Base-by-base conservation (phyloP, 768 basidiomycete genomes). In the Tricholoma hemisulphureum region DNA sequence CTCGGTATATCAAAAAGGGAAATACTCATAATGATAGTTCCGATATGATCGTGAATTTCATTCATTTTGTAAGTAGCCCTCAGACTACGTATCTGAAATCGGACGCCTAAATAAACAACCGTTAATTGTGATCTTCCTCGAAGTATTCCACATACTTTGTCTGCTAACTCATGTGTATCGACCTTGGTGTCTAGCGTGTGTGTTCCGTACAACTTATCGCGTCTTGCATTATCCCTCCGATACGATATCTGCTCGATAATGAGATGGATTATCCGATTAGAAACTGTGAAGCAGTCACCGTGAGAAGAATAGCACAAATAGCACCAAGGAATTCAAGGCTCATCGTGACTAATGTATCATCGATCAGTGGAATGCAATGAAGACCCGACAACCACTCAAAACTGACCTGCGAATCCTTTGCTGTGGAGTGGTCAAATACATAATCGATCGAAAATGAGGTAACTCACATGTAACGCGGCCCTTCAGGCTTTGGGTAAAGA, bases 101-200 rank as follows among this genome's bases (percentile, higher is more conserved):
- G 3, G 82, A 81, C 0, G 86, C 84, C 86, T 87, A 51, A 4
- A 54, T n/a, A 37, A 35, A 37, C 21, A 43, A 21, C 45, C 2
- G 9, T 41, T n/a, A 34, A 55, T 29, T 23, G 7, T 20, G 4
- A 3, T 32, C 46, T 16, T 26, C 3, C 7, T 34, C 11, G 14
- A 21, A 21, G 32, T 29, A 14, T 7, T 32, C 6, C 26, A 49
- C 76, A 26, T 58, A 87, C 88, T 75, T 84, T 77, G 64, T 90
- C 88, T 1, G 88, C 88, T 6, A 87, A 67, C 59, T 86, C 80
- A 24, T 78, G 75, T 0, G 85, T 88, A 62, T 90, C 82, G 18
- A 89, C 83, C 18, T 72, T 78, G 6, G 74, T 75, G 57, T 79
- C 71, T 7, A 70, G 71, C 51, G 75, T 69, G 1, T 79, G 80